These are phyloP conservation scores for Prunus mume DNA, from an alignment of 306 rosid species.

Conservation along the genomic window DNA sequence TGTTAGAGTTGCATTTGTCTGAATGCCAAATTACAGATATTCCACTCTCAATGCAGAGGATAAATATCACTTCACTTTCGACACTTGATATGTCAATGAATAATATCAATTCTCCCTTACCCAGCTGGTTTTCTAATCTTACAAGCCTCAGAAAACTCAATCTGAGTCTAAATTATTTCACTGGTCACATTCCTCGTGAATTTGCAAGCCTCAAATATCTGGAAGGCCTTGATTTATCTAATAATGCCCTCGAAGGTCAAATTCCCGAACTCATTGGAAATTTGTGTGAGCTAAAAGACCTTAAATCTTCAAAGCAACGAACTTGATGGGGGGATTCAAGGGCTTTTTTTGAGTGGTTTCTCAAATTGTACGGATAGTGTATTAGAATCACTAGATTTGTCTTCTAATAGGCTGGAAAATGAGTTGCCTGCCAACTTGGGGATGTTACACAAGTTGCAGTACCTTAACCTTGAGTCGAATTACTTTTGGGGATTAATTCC, in stretches of 20 bases:
- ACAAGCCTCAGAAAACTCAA: neutral
- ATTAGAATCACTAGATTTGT: neutral
- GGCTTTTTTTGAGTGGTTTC: neutral
- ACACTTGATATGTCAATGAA: neutral
- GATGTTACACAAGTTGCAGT: neutral
- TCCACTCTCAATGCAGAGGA: neutral
- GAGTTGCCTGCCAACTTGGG: slow-evolving; percentile 22
- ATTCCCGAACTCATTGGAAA: neutral
- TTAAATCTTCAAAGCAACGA: neutral
- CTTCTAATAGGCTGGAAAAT: neutral
- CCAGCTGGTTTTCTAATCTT: slow-evolving; percentile 27
- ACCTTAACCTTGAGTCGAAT: neutral
- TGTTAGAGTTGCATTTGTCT: neutral
- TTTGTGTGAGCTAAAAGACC: neutral
- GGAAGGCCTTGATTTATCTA: neutral
- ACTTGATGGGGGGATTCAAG: neutral
- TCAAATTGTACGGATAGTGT: neutral
- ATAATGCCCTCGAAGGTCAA: neutral
- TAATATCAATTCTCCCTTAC: neutral
- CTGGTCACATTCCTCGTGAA: neutral
- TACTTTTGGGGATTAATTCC: slow-evolving; percentile 26
- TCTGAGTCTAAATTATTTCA: accelerated
- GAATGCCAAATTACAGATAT: accelerated
- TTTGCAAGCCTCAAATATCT: slow-evolving; percentile 6
- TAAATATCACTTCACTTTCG: neutral